Percentiles rank a stretch among this genome's conserved stretches.
These are phyloP conservation scores for Neobulgaria alba DNA, from an alignment of 2,329 filamentous ascomycete species.

Conservation along the genomic window DNA sequence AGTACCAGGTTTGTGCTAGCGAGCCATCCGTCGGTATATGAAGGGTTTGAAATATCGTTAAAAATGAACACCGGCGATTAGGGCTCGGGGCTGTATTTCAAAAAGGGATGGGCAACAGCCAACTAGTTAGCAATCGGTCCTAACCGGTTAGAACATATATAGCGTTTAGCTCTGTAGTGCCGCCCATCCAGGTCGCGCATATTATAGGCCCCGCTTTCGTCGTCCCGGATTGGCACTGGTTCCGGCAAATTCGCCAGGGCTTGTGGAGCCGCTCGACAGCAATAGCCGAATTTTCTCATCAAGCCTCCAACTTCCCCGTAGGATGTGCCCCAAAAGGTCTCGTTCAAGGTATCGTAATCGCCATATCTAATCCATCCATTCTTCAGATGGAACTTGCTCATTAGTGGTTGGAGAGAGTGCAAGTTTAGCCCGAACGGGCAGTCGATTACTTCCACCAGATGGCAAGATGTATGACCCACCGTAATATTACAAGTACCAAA, in stretches of 20 bases:
- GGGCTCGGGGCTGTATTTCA: too few species aligned
- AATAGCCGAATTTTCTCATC: constrained; percentile 31
- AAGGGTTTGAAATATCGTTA: too few species aligned
- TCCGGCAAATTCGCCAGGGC: constrained; percentile 30
- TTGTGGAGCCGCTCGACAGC: constrained; percentile 31
- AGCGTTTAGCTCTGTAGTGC: too few species aligned
- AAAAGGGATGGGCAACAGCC: too few species aligned
- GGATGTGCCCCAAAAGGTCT: constrained; percentile 31
- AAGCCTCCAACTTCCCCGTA: constrained; percentile 25
- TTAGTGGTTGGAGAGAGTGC: constrained; percentile 29
- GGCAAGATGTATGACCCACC: constrained; percentile 31
- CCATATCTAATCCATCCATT: constrained; percentile 30
- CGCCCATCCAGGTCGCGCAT: constrained; percentile 33
- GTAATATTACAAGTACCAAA: constrained; percentile 34
- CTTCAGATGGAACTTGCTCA: constrained; percentile 30
- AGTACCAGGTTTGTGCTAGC: too few species aligned
- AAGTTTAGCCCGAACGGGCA: constrained; percentile 36
- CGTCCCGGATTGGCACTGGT: constrained; percentile 30
- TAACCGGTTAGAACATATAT: too few species aligned
- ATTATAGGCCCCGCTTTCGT: constrained; percentile 32
- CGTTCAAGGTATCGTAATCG: constrained; percentile 27
- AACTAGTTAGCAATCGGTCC: too few species aligned
- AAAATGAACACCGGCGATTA: too few species aligned
- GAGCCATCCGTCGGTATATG: too few species aligned
- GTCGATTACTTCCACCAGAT: constrained; percentile 34